Evolutionary conservation across 1,284 basidiomycete species (phyloP).

Genomic region (Golubevia pallescens): DNA sequence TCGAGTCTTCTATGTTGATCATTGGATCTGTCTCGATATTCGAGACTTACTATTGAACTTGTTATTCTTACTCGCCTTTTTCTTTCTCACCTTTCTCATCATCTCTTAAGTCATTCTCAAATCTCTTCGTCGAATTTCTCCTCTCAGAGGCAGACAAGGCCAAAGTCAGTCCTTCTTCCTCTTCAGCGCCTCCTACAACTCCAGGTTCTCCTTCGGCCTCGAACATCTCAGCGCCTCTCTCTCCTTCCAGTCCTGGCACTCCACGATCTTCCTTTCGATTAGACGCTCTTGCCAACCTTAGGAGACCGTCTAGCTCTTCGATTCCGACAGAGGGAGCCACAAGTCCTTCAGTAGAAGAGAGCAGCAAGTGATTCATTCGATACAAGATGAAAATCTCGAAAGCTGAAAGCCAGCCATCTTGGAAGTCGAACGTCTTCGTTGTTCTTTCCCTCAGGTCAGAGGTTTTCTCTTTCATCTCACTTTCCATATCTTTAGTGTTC

Average conservation of each 20-base stretch:
- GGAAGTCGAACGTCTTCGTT: too few relatives aligned
- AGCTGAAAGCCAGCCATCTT: too few relatives aligned
- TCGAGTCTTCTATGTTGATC: neutral
- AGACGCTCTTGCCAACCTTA: neutral
- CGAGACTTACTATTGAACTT: neutral
- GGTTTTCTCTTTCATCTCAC: neutral
- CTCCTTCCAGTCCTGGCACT: neutral
- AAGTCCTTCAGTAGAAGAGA: neutral
- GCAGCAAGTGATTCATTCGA: too few relatives aligned
- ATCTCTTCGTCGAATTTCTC: slow-evolving; percentile 60
- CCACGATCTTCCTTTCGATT: neutral
- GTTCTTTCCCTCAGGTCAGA: too few relatives aligned
- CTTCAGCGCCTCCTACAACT: neutral
- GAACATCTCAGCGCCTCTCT: neutral
- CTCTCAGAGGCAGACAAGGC: slow-evolving; percentile 48
- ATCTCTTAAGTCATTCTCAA: slow-evolving; percentile 39
- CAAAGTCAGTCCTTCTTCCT: slow-evolving; percentile 1
- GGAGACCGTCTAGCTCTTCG: neutral
- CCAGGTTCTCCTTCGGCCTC: neutral
- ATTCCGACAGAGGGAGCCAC: neutral
- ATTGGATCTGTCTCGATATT: neutral
- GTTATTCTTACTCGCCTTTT: neutral
- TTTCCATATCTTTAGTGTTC: neutral
- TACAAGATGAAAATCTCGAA: too few relatives aligned
- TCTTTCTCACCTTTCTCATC: neutral